phyloP scores from a whole-genome alignment of 2,329 filamentous ascomycete species.

The Tolypocladium tropicale region DNA sequence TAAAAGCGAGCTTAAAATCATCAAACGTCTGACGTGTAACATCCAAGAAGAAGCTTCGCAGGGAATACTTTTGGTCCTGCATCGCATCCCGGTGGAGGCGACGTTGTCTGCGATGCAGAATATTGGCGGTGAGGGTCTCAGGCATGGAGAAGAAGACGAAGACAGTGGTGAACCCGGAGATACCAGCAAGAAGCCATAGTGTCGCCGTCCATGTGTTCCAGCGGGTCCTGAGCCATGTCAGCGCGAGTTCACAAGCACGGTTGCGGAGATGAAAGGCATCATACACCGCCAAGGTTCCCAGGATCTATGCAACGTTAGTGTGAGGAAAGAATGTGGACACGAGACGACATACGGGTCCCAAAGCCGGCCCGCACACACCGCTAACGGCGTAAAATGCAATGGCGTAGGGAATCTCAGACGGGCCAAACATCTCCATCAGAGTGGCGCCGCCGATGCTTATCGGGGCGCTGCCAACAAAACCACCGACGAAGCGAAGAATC shows the following conservation, averaged over 20 bases:
- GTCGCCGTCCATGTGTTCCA: background rate
- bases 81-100: too few species aligned
- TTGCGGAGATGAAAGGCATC: too few species aligned
- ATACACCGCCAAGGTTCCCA: too few species aligned
- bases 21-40: background rate
- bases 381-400: background rate
- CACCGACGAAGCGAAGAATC: background rate
- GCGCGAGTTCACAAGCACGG: too few species aligned
- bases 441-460: background rate
- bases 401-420: background rate
- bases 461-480: background rate
- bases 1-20: background rate
- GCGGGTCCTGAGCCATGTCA: background rate
- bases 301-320: too few species aligned
- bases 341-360: background rate
- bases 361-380: background rate
- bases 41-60: too few species aligned
- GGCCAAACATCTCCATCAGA: background rate
- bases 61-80: too few species aligned
- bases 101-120: too few species aligned
- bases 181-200: background rate
- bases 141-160: background rate
- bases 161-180: background rate
- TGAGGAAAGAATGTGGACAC: too few species aligned
- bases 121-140: too few species aligned